Conservation (phyloP, 768 basidiomycete species). For the Gloeophyllum trabeum region DNA sequence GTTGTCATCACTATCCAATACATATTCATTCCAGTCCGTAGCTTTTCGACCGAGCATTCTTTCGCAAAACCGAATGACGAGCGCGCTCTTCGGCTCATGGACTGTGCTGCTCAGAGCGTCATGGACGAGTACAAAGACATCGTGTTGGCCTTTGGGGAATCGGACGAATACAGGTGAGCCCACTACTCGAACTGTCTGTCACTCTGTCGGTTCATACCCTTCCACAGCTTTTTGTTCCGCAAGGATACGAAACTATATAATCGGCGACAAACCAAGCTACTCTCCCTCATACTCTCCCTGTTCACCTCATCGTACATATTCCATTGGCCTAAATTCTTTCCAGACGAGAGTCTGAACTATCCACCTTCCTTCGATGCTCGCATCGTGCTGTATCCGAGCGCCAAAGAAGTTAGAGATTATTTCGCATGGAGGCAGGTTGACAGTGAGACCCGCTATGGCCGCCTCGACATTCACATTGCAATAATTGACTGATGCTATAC, state of each 20-base stretch:
- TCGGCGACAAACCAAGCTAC: constrained; percentile 78
- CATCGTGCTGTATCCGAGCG: constrained; percentile 70
- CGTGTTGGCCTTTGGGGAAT: constrained; percentile 86
- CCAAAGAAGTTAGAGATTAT: constrained; percentile 74
- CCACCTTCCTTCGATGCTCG: constrained; percentile 92
- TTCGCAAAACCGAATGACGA: constrained; percentile 91
- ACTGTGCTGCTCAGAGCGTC: constrained; percentile 70
- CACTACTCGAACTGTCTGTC: background rate
- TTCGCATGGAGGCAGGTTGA: constrained; percentile 95
- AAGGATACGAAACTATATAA: constrained; percentile 72
- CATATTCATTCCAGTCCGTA: constrained; percentile 20
- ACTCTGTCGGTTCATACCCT: background rate
- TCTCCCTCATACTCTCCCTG: constrained; percentile 70
- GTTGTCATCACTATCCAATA: background rate
- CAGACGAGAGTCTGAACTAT: constrained; percentile 57
- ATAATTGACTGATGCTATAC: constrained; percentile 3
- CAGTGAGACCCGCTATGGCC: constrained; percentile 45
- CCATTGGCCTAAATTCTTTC: constrained; percentile 75
- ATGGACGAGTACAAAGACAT: constrained; percentile 83
- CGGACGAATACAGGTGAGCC: constrained; percentile 87
- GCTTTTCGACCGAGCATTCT: constrained; percentile 74
- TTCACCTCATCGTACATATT: constrained; percentile 91
- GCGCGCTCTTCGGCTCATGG: constrained; percentile 84
- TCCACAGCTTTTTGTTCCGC: constrained; percentile 74
- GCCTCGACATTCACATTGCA: background rate